Evolutionary conservation across 106 monocot genomes (phyloP).

Genomic region (Apostasia ramifera): DNA sequence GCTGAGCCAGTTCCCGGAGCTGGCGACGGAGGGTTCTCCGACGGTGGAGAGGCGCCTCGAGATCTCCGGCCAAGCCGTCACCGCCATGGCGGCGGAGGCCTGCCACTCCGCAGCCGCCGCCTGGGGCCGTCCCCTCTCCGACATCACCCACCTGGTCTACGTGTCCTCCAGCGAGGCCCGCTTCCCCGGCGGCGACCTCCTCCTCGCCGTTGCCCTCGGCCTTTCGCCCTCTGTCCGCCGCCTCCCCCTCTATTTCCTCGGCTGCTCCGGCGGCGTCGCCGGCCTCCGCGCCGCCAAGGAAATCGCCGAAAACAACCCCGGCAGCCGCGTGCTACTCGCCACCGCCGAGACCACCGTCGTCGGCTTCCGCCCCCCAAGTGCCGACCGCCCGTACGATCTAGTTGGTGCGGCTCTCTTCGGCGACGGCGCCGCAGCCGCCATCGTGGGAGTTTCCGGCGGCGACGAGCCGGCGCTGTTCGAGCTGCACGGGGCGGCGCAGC

Average conservation of each 20-base stretch:
- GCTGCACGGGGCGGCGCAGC: conserved; percentile 42
- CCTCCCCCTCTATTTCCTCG: conserved; percentile 57
- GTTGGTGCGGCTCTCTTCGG: conserved; percentile 84
- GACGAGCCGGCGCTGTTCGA: conserved; percentile 38
- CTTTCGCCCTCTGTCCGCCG: conserved; percentile 40
- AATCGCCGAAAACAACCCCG: conserved; percentile 83
- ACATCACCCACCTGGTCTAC: conserved; percentile 81
- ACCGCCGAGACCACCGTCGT: conserved; percentile 74
- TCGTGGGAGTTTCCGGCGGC: conserved; percentile 42
- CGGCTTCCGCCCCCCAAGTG: conserved; percentile 65
- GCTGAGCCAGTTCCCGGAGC: conserved; percentile 66
- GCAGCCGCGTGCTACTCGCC: conserved; percentile 65
- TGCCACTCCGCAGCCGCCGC: conserved; percentile 13
- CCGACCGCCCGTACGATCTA: conserved; percentile 62
- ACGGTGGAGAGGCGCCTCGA: conserved; percentile 63
- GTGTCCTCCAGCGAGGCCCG: conserved; percentile 74
- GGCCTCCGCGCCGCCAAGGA: conserved; percentile 85
- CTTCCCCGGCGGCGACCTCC: conserved; percentile 74
- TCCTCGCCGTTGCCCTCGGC: conserved; percentile 42
- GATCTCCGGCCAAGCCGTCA: conserved; percentile 53
- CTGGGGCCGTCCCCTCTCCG: conserved; percentile 42
- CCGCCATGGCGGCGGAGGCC: conserved; percentile 29
- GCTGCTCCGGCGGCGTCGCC: conserved; percentile 77
- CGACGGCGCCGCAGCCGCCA: conserved; percentile 66
- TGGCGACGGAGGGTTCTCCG: conserved; percentile 44